phyloP scores from a whole-genome alignment of 2,329 filamentous ascomycete species.

The Botrytis sinoallii region DNA sequence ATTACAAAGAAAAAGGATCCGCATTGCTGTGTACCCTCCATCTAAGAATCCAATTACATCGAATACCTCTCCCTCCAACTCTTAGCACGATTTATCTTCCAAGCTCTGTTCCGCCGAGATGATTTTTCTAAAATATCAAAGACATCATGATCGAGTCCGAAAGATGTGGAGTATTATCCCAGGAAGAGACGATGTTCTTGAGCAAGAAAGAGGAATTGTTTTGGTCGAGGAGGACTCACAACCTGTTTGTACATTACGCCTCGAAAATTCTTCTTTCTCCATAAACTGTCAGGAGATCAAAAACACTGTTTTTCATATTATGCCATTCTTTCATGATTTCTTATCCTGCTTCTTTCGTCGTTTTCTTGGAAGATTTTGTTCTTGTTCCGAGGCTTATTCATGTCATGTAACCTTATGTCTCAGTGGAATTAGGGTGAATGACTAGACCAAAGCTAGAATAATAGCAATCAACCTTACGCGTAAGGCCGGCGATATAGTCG shows the following conservation, averaged over 20 bases:
- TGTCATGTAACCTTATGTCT: not conserved
- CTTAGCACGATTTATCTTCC: not conserved
- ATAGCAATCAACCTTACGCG: not conserved
- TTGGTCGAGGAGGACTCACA: not conserved
- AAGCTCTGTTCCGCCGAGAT: not conserved
- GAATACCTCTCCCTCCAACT: not conserved
- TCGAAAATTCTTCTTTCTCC: not conserved
- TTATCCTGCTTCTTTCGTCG: not conserved
- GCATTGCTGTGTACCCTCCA: not conserved
- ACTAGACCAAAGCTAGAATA: not conserved
- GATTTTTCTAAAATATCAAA: too few relatives aligned
- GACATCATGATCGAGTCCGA: not conserved
- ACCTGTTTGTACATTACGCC: not conserved
- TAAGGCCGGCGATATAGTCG: too few relatives aligned
- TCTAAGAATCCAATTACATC: not conserved
- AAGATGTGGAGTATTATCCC: not conserved
- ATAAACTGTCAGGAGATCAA: not conserved
- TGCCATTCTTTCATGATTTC: not conserved
- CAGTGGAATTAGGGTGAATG: not conserved
- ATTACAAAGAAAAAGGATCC: not conserved
- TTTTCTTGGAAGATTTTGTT: not conserved
- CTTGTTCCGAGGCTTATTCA: not conserved
- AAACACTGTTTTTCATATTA: accelerated
- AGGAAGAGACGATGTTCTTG: not conserved
- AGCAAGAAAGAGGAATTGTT: not conserved